Base-by-base conservation (phyloP, 331 rosid species). In the Rosa hybrid region DNA sequence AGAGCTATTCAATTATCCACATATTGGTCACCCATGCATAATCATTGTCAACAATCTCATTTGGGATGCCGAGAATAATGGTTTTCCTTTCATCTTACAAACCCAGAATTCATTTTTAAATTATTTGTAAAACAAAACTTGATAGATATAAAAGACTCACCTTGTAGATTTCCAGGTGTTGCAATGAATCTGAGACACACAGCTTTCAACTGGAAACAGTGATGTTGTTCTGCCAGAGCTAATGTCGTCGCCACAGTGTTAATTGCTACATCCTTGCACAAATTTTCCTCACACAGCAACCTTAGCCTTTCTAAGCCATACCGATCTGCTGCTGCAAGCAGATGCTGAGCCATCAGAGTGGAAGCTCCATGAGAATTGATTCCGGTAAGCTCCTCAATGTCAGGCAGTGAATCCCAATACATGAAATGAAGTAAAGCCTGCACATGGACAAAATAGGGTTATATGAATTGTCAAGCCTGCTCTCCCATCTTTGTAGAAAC, bases 191-290 rank as follows among this genome's bases (percentile, higher is more conserved):
- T 94, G 87, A 94, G 97, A 86, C 98, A 94, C 79, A 91, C 97
- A 45, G 95, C 82, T 86, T 90, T 93, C 84, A 93, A 86, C 84
- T 89, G 94, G 89, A 89, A 89, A 84, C 95, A 94, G 81, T 94
- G 98, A 79, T 94, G 98, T 86, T 91, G 95, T 85, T 91, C 97
- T 17, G 98, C 97, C 89, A 94, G 84, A 63, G 98, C 98, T 84
- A 94, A 72, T 50, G 98, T 94, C 0, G 97, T 91, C 25, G 97
- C 97, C 63, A 90, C 98, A 16, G 91, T 94, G 82, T 91, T 94
- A 78, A 89, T 91, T 3, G 94, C 88, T 14, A 94, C 90, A 80
- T 90, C 91, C 69, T 88, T 81, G 77, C 94, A 91, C 6, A 94
- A 94, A 74, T 67, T 86, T 9, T 89, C 87, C 83, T 94, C 97